A percentile compares a stretch with the other conserved stretches of the same genome.
Conservation (phyloP, 768 basidiomycete species). For the Lanmaoa pseudosensibilis region DNA sequence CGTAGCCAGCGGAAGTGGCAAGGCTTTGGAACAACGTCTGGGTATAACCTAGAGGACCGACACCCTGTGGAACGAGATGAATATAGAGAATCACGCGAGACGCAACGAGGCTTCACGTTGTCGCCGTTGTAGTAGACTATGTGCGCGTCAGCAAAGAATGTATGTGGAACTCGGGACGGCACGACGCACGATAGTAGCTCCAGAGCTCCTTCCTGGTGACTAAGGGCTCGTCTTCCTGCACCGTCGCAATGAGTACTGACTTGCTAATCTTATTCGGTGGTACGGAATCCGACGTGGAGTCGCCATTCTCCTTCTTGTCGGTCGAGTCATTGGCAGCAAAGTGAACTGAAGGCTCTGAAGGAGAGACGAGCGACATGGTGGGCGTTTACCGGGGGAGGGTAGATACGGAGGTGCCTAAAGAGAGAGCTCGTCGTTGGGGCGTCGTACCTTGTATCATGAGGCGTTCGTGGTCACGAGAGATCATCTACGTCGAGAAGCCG, state of each 20-base stretch:
- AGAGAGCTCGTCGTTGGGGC: neutral
- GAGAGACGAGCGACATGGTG: conserved; percentile 15
- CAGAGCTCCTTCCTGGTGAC: conserved; percentile 75
- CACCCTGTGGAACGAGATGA: conserved; percentile 45
- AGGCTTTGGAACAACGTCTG: conserved; percentile 75
- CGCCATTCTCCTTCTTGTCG: conserved; percentile 10
- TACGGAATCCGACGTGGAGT: conserved; percentile 3
- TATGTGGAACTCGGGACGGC: neutral
- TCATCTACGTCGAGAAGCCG: too few species aligned
- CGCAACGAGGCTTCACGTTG: conserved; percentile 47
- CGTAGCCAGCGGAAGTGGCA: conserved; percentile 70
- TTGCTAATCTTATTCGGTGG: conserved; percentile 11
- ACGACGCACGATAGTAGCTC: conserved; percentile 66
- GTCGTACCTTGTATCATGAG: neutral
- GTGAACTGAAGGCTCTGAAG: conserved; percentile 1
- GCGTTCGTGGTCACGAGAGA: conserved; percentile 4
- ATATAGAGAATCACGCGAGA: neutral
- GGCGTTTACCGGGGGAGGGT: neutral
- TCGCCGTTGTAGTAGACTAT: conserved; percentile 82
- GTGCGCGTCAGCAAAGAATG: neutral
- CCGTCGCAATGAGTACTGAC: conserved; percentile 39
- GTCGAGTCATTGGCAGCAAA: neutral
- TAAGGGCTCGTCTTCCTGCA: conserved; percentile 57
- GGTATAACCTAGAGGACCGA: conserved; percentile 66
- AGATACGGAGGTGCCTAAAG: neutral